Evolutionary conservation across 805 yeast genomes (phyloP).

Genomic region (Lipomyces sp.): DNA sequence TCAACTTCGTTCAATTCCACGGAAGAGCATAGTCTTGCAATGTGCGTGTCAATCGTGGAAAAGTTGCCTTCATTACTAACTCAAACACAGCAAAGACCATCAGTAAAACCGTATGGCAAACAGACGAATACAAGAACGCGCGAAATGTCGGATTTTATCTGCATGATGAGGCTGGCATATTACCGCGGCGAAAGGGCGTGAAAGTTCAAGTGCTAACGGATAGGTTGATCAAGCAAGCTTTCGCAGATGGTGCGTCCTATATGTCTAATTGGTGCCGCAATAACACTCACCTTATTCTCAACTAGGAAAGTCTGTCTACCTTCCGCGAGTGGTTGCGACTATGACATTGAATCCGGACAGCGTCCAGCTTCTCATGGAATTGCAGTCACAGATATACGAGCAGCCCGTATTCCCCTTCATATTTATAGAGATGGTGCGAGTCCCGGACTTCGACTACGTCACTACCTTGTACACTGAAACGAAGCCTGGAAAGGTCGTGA

Average conservation of each 20-base stretch:
- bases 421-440: slow-evolving; percentile 6
- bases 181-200: not conserved
- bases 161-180: slow-evolving; percentile 47
- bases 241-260: slow-evolving; percentile 44
- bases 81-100: not conserved
- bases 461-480: not conserved
- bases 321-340: slow-evolving; percentile 48
- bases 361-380: not conserved
- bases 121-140: slow-evolving; percentile 45
- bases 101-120: slow-evolving; percentile 23
- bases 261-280: not conserved
- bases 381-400: not conserved
- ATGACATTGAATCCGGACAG: too few species aligned
- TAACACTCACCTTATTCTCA: not conserved
- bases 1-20: too few species aligned
- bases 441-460: slow-evolving; percentile 2
- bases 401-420: not conserved
- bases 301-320: slow-evolving; percentile 34
- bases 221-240: slow-evolving; percentile 51
- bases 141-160: slow-evolving; percentile 61
- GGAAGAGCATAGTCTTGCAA: too few species aligned
- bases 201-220: slow-evolving; percentile 58
- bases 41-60: too few species aligned
- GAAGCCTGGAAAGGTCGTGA: not conserved
- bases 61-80: not conserved